These are phyloP conservation scores for Globisporangium echinulatum DNA, from an alignment of 352 stramenopile genomes.

Conservation along the genomic window DNA sequence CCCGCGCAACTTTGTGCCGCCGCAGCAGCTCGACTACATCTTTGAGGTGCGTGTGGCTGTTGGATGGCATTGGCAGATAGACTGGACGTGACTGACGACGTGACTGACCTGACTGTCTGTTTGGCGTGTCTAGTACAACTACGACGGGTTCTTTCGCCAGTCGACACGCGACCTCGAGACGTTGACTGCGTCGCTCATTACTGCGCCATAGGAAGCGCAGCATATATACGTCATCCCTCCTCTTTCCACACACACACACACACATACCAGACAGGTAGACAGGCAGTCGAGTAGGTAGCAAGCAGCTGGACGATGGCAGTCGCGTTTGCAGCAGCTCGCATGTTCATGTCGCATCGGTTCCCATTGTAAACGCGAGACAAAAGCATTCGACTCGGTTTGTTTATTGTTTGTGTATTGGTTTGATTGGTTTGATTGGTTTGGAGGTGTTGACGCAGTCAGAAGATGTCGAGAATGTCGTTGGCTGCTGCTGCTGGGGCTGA, in stretches of 20 bases:
- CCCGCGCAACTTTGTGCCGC: conserved; percentile 53
- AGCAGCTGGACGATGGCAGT: background rate
- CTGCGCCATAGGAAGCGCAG: background rate
- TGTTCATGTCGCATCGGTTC: no score
- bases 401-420: background rate
- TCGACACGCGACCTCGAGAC: conserved; percentile 67
- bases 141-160: conserved; percentile 79
- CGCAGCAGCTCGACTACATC: conserved; percentile 84
- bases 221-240: background rate
- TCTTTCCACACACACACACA: no score
- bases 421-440: background rate
- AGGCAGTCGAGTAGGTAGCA: background rate
- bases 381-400: no score
- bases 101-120: background rate
- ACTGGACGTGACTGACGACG: background rate
- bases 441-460: conserved; percentile 18
- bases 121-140: conserved; percentile 53
- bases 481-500: conserved; percentile 10
- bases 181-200: conserved; percentile 44
- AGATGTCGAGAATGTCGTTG: conserved; percentile 55
- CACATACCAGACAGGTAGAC: background rate
- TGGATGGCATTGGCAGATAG: background rate
- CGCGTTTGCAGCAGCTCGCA: no score
- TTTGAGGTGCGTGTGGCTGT: conserved; percentile 62
- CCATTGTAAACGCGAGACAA: no score